A percentile compares a stretch with the other conserved stretches of the same genome.
phyloP scores from a whole-genome alignment of 2,329 filamentous ascomycete species.

The Hypoxylon sp. region DNA sequence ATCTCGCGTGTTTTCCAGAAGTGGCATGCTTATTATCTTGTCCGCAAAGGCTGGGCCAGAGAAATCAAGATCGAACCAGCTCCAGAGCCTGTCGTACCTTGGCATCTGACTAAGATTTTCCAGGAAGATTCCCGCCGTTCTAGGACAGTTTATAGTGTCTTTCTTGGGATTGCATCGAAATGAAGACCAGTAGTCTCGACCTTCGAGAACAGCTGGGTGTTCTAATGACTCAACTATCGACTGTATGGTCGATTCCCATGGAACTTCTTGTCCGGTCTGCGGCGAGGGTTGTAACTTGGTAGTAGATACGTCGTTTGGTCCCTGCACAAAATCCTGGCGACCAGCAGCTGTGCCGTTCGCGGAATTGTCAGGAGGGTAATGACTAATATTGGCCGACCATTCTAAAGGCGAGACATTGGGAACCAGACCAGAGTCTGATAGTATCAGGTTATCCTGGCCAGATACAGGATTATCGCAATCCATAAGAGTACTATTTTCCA shows the following conservation, averaged over 20 bases:
- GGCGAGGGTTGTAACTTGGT: constrained; percentile 9
- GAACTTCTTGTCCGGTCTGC: background rate
- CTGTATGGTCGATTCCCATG: constrained; percentile 13
- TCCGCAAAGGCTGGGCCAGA: constrained; percentile 14
- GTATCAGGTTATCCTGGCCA: background rate
- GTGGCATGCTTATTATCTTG: constrained; percentile 23
- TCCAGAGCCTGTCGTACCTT: constrained; percentile 28
- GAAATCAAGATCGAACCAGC: constrained; percentile 32
- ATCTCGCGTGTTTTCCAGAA: constrained; percentile 24
- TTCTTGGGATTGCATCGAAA: constrained; percentile 31
- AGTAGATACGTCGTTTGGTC: background rate
- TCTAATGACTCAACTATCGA: constrained; percentile 16
- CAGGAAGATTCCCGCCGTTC: constrained; percentile 26
- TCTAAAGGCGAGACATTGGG: constrained; percentile 6
- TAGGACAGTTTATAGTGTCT: constrained; percentile 25
- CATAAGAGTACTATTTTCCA: constrained; percentile 5
- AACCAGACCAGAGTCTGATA: constrained; percentile 1
- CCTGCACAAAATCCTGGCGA: background rate
- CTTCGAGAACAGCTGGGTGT: constrained; percentile 27
- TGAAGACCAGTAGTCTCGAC: constrained; percentile 24
- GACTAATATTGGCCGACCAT: constrained; percentile 11
- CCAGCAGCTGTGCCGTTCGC: background rate
- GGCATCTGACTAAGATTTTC: constrained; percentile 33
- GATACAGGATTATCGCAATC: background rate
- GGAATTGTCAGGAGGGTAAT: background rate